Conservation (phyloP, 495 filamentous ascomycete species). For the Schizothecium vesticola region DNA sequence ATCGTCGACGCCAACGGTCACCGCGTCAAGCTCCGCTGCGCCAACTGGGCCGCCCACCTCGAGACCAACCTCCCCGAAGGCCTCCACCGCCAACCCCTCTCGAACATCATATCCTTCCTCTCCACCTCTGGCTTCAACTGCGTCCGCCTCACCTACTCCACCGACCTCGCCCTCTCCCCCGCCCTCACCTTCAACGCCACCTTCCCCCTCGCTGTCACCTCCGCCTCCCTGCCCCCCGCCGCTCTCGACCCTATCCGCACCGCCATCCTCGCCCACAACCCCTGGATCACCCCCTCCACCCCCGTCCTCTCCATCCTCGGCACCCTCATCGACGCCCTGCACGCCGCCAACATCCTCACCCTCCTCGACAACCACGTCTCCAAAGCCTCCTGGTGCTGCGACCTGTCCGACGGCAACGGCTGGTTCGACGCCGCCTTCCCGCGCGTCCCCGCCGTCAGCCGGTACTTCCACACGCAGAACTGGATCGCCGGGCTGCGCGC, state of each 20-base stretch:
- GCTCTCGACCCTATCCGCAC: conserved; percentile 33
- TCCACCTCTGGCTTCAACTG: conserved; percentile 43
- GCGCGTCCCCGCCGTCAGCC: conserved; percentile 40
- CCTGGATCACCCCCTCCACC: conserved; percentile 28
- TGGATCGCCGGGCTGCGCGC: conserved; percentile 39
- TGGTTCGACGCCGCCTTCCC: conserved; percentile 46
- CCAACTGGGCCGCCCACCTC: conserved; percentile 49
- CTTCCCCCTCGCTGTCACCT: conserved; percentile 35
- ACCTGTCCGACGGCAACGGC: conserved; percentile 46
- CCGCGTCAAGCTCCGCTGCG: conserved; percentile 47
- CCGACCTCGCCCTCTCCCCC: conserved; percentile 46
- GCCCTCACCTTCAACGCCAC: conserved; percentile 31
- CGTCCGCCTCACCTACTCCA: conserved; percentile 49
- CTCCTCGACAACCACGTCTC: conserved; percentile 50
- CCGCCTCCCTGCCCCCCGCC: conserved; percentile 26
- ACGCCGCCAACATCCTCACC: conserved; percentile 35
- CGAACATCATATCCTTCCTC: conserved; percentile 41
- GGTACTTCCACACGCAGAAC: conserved; percentile 41
- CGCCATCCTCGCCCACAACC: conserved; percentile 36
- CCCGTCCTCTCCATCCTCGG: conserved; percentile 38
- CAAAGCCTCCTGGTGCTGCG: conserved; percentile 47
- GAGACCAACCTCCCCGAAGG: conserved; percentile 48
- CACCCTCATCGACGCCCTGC: conserved; percentile 38
- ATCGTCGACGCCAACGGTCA: conserved; percentile 42
- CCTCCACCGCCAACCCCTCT: conserved; percentile 40